phyloP scores from a whole-genome alignment of 352 stramenopile genomes.

The Aphanomyces astaci region DNA sequence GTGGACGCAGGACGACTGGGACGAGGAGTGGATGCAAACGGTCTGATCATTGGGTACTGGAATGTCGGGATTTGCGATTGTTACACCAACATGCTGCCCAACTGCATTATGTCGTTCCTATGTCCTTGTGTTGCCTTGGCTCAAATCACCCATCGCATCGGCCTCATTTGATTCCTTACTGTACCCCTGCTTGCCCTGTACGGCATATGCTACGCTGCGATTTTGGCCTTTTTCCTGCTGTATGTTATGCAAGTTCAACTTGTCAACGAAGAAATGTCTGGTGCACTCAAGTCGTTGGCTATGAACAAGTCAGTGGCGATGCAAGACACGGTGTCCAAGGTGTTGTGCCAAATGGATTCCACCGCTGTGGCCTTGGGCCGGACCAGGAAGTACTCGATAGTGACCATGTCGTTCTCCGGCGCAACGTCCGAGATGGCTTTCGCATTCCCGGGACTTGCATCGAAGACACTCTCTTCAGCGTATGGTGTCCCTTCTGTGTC shows the following conservation, averaged over 20 bases:
- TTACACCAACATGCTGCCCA: not conserved
- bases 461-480: conserved; percentile 5
- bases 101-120: not conserved
- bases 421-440: conserved; percentile 1
- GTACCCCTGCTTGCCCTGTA: not conserved
- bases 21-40: not conserved
- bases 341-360: not conserved
- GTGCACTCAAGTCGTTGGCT: too few relatives aligned
- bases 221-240: not conserved
- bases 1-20: not conserved
- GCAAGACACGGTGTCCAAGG: not conserved
- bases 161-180: not conserved
- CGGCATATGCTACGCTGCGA: not conserved
- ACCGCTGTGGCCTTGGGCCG: not conserved
- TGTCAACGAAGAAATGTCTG: not conserved
- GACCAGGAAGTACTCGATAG: not conserved
- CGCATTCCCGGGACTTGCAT: not conserved
- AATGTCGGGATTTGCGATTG: not conserved
- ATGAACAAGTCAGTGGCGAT: not conserved
- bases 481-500: conserved; percentile 5
- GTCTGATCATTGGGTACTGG: conserved; percentile 16
- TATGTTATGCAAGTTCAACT: not conserved
- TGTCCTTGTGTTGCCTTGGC: conserved; percentile 15
- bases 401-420: not conserved
- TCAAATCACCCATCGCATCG: conserved; percentile 4